Evolutionary conservation across 176 grass and related monocot genomes (phyloP), one percentile per base, ranked within the genome.

Genomic region (Avena atlantica): DNA sequence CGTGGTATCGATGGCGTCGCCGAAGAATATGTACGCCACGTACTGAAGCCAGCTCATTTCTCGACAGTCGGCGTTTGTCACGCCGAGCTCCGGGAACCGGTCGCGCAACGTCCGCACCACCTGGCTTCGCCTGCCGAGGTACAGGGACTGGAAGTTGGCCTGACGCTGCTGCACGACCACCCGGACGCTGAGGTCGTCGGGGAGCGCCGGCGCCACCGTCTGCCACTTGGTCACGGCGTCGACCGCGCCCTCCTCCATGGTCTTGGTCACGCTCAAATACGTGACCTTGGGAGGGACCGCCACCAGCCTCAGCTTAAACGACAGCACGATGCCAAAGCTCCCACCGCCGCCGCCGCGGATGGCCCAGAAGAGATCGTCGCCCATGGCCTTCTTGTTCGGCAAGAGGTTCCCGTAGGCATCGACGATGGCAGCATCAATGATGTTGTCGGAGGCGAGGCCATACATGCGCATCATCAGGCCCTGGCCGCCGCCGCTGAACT

Each of bases 321-420:
- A 75, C 21, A 91, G 40, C 53, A 91, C 73, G 74, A 91, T 63
- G 45, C 74, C 85, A 11, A 91, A 91, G 57, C 68, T 91, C 19
- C 24, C 65, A 9, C 74, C 80, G 5, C 80, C 85, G 23, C 85
- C 75, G 17, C 85, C 85, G 0, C 76, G 69, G 56, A 91, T 80
- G n/a, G 85, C 81, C 89, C 89, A 91, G 47, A 91, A 91, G 16
- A 81, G 20, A 9, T 87, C 80, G 9, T 79, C 70, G 48, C 89
- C 67, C 80, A 87, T 91, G 81, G 36, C 23, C 61, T 84, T 42
- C 76, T 72, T 91, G 61, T 66, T 23, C 6, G 1, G 23, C 1
- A 76, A 27, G 23, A 76, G 48, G 6, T 76, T 17, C 8, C 72
- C 73, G 49, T 76, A 0, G 13, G 73, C 73, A 14, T 76, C 49